A percentile compares a stretch with the other conserved stretches of the same genome.
Conservation (phyloP, 306 rosid genomes). For the Macrotyloma uniflorum region DNA sequence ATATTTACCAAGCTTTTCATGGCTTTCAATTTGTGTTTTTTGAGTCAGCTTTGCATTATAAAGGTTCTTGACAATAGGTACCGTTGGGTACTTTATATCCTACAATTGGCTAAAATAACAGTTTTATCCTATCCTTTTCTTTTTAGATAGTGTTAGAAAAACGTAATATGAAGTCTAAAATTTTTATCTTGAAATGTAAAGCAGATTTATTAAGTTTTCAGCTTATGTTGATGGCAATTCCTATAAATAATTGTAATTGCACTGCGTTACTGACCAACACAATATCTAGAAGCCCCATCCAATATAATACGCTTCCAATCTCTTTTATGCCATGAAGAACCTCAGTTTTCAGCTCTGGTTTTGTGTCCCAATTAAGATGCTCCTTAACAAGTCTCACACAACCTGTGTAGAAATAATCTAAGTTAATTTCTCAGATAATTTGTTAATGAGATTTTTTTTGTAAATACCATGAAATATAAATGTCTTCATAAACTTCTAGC, state of each 20-base stretch:
- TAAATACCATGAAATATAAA: conserved; percentile 19
- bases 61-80: neutral
- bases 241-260: conserved; percentile 29
- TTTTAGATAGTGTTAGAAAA: neutral
- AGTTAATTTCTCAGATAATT: conserved; percentile 29
- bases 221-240: conserved; percentile 1
- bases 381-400: conserved; percentile 90
- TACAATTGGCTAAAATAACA: neutral
- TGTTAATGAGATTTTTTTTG: neutral
- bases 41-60: neutral
- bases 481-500: conserved; percentile 9
- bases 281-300: conserved; percentile 95
- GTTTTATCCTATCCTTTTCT: neutral
- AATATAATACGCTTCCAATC: conserved; percentile 94
- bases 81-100: neutral
- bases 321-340: conserved; percentile 94
- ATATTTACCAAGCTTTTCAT: too few species aligned
- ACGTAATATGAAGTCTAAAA: neutral
- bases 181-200: neutral
- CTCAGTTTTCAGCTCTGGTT: conserved; percentile 83
- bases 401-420: conserved; percentile 56
- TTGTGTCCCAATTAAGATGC: conserved; percentile 87
- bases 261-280: conserved; percentile 75
- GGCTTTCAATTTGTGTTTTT: conserved; percentile 16
- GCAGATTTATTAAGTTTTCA: conserved; percentile 21